Evolutionary conservation across 1,284 basidiomycete species (phyloP), one percentile per base, ranked within the genome.

Genomic region (Trichosporon ovoides): DNA sequence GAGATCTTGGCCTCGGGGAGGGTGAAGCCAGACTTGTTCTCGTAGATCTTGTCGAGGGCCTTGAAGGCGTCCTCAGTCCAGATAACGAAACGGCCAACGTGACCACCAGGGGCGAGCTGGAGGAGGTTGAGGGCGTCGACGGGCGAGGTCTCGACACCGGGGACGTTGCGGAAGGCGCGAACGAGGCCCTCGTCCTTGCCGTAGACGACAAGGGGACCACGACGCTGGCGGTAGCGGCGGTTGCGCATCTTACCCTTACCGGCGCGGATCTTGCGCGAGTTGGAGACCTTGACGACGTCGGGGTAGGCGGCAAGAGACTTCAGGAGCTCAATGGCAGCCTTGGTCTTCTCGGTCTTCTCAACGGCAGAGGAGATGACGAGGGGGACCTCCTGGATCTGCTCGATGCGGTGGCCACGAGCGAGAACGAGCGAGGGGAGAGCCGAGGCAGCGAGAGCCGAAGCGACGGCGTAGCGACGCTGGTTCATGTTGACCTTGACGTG

Each of bases 401-500:
- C 96, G 79, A 99, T 94, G 77, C 94, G 90, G 85, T 99, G 96
- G 63, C 96, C 96, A 71, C 96, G 95, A 61, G 96, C 96, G 68
- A 98, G 91, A 73, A 99, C 92, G 74, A 99, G 89, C 59, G 96
- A 95, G 58, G 96, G 95, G 64, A 99, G 87, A 51, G 95, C 95
- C 61, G 96, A 96, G 20, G 96, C 96, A 60, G 96, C 96, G 63
- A 99, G 86, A 57, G 95, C 96, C 68, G 96, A 98, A 67, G 97
- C 95, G 66, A 91, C 88, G 61, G 96, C 96, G 80, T 92, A 98
- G 70, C 96, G 91, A 79, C 91, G 91, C 83, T 98, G 95, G 85
- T 95, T 96, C 84, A 94, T 91, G 87, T 96, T 97, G 67, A 77
- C 91, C 85, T 98, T 99, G 83, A 98, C 89, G 83, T 98, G 95